These are phyloP conservation scores for Exophiala dermatitidis DNA, from an alignment of 2,329 filamentous ascomycete genomes.

Conservation along the genomic window DNA sequence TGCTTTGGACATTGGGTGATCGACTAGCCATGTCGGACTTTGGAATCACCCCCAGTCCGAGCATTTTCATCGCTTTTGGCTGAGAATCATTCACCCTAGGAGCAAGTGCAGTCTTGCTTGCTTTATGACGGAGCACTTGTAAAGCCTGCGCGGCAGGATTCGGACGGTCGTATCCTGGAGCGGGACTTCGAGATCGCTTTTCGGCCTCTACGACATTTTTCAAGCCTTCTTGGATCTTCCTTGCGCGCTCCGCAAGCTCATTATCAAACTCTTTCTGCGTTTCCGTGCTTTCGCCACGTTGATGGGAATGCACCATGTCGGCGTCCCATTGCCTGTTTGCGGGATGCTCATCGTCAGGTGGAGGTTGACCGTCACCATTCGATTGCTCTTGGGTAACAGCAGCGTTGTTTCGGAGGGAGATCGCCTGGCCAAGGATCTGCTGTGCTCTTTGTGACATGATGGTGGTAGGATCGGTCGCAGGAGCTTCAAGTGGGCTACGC, in stretches of 20 bases:
- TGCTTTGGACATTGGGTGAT: conserved; percentile 8
- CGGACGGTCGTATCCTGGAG: conserved; percentile 31
- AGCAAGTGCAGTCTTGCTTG: conserved; percentile 31
- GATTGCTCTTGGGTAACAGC: conserved; percentile 19
- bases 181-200: conserved; percentile 40
- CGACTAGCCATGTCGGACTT: conserved; percentile 5
- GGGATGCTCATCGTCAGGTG: conserved; percentile 6
- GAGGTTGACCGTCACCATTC: conserved; percentile 19
- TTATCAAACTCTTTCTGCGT: conserved; percentile 44
- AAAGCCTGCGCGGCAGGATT: conserved; percentile 35
- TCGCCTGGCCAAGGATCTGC: conserved; percentile 35
- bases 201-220: conserved; percentile 38
- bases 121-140: conserved; percentile 39
- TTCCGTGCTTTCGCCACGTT: conserved; percentile 41
- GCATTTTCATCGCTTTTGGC: conserved; percentile 37
- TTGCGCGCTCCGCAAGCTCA: conserved; percentile 43
- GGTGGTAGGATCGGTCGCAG: conserved; percentile 20
- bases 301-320: conserved; percentile 39
- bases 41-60: conserved; percentile 31
- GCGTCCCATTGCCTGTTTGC: conserved; percentile 32
- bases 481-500: conserved; percentile 7
- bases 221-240: conserved; percentile 44
- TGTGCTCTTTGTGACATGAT: conserved; percentile 33
- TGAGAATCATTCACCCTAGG: conserved; percentile 29
- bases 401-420: conserved; percentile 30